Evolutionary conservation across 2,329 filamentous ascomycete species (phyloP), one percentile per base, ranked within the genome.

Genomic region (Kalmusia sp.): DNA sequence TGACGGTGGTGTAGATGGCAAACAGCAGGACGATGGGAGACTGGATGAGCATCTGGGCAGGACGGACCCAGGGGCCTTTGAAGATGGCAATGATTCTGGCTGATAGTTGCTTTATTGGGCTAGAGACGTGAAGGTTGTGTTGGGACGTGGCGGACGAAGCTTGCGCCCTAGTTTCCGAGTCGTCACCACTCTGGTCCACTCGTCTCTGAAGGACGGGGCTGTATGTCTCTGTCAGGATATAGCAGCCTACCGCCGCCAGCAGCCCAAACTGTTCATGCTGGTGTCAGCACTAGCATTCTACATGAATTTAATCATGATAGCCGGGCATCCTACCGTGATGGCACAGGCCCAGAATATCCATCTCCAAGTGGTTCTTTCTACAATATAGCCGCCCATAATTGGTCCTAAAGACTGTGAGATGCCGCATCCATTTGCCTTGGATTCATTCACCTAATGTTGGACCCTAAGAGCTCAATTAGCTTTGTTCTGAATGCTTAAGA

Each of bases 11-110:
- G 30, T 46, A 46, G 15, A 46, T 34, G 38, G 43, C 43, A 46
- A 46, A 46, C 9, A 46, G 43, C 21, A 40, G 17, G 43, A 46
- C 43, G 27, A 50, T 50, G 38, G 47, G 47, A 43, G 47, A 50
- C 4, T 43, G 47, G 37, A 50, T 50, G 22, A 50, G 47, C 47
- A 50, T 50, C 28, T 34, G n/a, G 12, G 37, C 47, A n/a, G 47
- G 47, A 41, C 37, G 47, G 15, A 50, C 47, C 35, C 37, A 43
- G 14, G 35, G 35, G 28, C 47, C 37, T 34, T 50, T 50, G 35
- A 43, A 50, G 25, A 50, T 43, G 35, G 30, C 11, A 24, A 45
- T 45, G 27, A 31, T 12, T 30, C 41, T n/a, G 12, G 12, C 27
- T 45, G 27, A 45, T 30, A 28, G 41, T 45, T 15, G 41, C 41